A percentile compares a stretch with the other conserved stretches of the same genome.
Conservation (phyloP, 495 filamentous ascomycete species). For the Cercophora newfieldiana region DNA sequence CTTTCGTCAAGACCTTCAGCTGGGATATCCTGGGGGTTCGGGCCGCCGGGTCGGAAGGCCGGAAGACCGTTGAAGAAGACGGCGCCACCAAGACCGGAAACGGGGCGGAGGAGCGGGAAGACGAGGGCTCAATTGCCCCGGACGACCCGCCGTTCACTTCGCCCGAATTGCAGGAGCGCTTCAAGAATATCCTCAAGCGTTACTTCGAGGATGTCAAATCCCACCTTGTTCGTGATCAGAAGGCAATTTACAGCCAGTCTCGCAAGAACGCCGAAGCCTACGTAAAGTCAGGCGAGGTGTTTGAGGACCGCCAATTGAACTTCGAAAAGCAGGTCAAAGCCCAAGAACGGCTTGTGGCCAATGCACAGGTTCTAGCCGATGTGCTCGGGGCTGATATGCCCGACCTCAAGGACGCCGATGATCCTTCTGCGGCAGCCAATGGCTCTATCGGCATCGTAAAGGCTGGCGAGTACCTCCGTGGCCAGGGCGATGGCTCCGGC, state of each 20-base stretch:
- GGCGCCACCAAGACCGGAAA: slow-evolving; percentile 61
- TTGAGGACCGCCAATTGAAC: slow-evolving; percentile 94
- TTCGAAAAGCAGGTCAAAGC: slow-evolving; percentile 91
- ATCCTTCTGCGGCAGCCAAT: slow-evolving; percentile 59
- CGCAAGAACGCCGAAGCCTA: slow-evolving; percentile 97
- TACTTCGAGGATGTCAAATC: slow-evolving; percentile 93
- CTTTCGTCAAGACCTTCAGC: slow-evolving; percentile 93
- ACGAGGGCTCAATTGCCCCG: slow-evolving; percentile 41
- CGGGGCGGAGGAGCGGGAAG: slow-evolving; percentile 51
- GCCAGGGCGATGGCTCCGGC: slow-evolving; percentile 86
- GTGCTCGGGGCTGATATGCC: slow-evolving; percentile 92
- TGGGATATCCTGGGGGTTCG: slow-evolving; percentile 93
- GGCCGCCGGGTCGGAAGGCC: slow-evolving; percentile 64
- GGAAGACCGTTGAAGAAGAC: slow-evolving; percentile 84
- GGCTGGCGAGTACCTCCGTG: slow-evolving; percentile 87
- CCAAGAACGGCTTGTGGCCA: slow-evolving; percentile 85
- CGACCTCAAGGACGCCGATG: slow-evolving; percentile 79
- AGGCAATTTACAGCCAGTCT: slow-evolving; percentile 75
- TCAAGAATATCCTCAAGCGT: slow-evolving; percentile 80
- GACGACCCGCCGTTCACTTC: slow-evolving; percentile 73
- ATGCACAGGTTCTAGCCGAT: slow-evolving; percentile 90
- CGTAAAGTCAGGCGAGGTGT: slow-evolving; percentile 97
- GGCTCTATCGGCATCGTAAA: slow-evolving; percentile 91
- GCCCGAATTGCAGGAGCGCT: slow-evolving; percentile 78
- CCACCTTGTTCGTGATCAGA: slow-evolving; percentile 87